Evolutionary conservation across 306 rosid species (phyloP).

Genomic region (Lablab purpureus): DNA sequence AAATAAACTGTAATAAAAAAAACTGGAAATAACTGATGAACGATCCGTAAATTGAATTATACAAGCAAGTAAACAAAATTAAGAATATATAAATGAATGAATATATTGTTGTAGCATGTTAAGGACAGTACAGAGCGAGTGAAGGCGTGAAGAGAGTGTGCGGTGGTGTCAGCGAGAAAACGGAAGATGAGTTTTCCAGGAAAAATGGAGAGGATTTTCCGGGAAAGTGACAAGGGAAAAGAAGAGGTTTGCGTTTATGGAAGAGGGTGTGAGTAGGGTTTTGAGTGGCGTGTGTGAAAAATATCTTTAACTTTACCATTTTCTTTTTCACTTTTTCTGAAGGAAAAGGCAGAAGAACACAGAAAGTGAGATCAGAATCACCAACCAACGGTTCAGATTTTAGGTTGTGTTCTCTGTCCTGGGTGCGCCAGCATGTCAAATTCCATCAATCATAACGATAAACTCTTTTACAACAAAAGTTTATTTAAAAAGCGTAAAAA

Average conservation of each 20-base stretch:
- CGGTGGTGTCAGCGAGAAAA: conserved; percentile 20
- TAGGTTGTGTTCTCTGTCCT: background rate
- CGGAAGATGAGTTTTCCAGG: conserved; percentile 18
- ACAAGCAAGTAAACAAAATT: background rate
- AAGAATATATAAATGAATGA: background rate
- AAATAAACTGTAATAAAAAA: background rate
- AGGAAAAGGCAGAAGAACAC: background rate
- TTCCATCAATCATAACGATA: background rate
- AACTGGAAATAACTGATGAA: background rate
- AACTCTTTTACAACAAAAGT: too few relatives aligned
- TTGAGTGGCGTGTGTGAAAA: conserved; percentile 19
- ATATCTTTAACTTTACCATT: conserved; percentile 18
- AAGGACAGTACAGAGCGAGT: background rate
- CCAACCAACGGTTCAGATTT: conserved; percentile 40
- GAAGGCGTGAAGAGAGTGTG: conserved; percentile 9
- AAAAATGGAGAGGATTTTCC: conserved; percentile 40
- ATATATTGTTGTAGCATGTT: background rate
- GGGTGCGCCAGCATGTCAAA: conserved; percentile 4
- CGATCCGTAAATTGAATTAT: conserved; percentile 1
- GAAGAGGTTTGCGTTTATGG: conserved; percentile 29
- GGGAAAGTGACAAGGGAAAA: conserved; percentile 45
- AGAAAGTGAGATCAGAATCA: background rate
- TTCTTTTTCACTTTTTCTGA: conserved; percentile 12
- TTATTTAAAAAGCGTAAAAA: too few relatives aligned
- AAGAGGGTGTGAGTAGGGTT: conserved; percentile 42